phyloP scores from a whole-genome alignment of 768 basidiomycete species.

The Russula virescens region DNA sequence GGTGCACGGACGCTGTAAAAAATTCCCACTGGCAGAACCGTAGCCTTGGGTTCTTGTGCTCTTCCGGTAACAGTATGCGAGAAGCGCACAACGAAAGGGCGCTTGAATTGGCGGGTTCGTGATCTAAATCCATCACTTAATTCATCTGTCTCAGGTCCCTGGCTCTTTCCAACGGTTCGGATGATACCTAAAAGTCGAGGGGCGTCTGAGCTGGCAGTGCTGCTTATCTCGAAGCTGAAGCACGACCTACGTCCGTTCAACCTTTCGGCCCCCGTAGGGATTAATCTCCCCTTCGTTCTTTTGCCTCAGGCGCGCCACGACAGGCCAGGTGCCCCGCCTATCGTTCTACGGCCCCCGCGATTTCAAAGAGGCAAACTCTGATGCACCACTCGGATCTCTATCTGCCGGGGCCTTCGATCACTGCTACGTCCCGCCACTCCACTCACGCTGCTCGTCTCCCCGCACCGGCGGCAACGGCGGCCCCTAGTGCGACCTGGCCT shows the following conservation, averaged over 20 bases:
- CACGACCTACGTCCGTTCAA: not conserved
- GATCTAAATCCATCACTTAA: conserved; percentile 4
- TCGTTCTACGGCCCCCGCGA: conserved; percentile 15
- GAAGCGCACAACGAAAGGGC: not conserved
- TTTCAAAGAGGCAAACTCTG: not conserved
- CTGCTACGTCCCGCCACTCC: conserved; percentile 1
- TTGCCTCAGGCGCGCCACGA: not conserved
- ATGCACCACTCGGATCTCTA: conserved; percentile 13
- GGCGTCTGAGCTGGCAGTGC: not conserved
- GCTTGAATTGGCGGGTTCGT: not conserved
- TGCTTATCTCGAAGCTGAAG: conserved; percentile 5
- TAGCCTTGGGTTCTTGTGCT: too few relatives aligned
- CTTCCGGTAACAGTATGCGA: too few relatives aligned
- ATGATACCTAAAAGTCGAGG: conserved; percentile 3
- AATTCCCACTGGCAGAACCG: not conserved
- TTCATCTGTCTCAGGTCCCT: conserved; percentile 6
- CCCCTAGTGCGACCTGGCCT: conserved; percentile 8
- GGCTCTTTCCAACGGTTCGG: not conserved
- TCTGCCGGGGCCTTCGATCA: conserved; percentile 2
- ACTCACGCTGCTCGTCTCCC: not conserved
- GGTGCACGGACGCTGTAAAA: not conserved
- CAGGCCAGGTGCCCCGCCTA: not conserved
- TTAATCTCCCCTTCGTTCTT: not conserved
- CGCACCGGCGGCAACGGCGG: not conserved
- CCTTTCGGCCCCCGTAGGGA: conserved; percentile 17